A percentile compares a stretch with the other conserved stretches of the same genome.
Evolutionary conservation across 1,284 basidiomycete genomes (phyloP).

Genomic region (Tetrapyrgos nigripes): DNA sequence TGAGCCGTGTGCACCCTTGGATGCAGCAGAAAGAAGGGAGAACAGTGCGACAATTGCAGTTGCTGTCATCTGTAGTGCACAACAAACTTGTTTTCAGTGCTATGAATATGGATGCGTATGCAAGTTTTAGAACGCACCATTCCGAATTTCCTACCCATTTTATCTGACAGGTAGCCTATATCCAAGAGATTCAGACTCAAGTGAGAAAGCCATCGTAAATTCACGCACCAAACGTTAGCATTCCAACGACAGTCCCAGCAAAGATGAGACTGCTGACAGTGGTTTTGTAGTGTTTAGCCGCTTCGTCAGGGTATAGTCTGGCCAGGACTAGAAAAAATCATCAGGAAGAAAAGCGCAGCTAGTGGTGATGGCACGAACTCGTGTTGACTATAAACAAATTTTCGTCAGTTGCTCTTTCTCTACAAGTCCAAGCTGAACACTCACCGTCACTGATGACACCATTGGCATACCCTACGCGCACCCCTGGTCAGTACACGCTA

Average conservation of each 20-base stretch:
- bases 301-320: slow-evolving; percentile 65
- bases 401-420: slow-evolving; percentile 8
- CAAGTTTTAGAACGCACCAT: slow-evolving; percentile 49
- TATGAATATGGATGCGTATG: not conserved
- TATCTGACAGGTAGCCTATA: slow-evolving; percentile 78
- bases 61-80: slow-evolving; percentile 67
- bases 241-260: slow-evolving; percentile 86
- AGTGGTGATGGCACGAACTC: slow-evolving; percentile 44
- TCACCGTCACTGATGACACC: slow-evolving; percentile 77
- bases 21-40: slow-evolving; percentile 83
- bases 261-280: slow-evolving; percentile 74
- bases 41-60: slow-evolving; percentile 83
- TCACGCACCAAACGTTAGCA: slow-evolving; percentile 67
- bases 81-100: not conserved
- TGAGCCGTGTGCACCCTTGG: slow-evolving; percentile 79
- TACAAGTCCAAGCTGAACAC: slow-evolving; percentile 29
- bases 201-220: not conserved
- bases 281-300: slow-evolving; percentile 62
- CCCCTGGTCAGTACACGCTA: not conserved
- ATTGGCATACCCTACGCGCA: slow-evolving; percentile 78
- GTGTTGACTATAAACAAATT: slow-evolving; percentile 58
- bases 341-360: not conserved
- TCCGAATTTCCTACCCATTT: slow-evolving; percentile 87
- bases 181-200: not conserved
- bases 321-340: slow-evolving; percentile 42